Conservation (phyloP, 176 grass and related monocot species). For the Cymbopogon citratus region DNA sequence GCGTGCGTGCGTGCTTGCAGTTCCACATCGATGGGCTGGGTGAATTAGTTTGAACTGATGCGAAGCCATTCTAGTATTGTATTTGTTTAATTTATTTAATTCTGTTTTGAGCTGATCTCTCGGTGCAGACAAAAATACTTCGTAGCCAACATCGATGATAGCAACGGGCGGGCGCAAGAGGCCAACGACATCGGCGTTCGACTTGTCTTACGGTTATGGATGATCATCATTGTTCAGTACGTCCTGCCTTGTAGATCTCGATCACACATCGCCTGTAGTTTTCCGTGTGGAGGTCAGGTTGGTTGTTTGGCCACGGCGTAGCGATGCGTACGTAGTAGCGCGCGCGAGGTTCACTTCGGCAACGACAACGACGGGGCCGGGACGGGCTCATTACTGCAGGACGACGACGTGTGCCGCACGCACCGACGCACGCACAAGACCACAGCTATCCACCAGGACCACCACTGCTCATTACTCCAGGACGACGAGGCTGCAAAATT, state of each 20-base stretch:
- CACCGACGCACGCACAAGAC: neutral
- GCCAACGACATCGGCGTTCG: neutral
- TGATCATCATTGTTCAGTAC: neutral
- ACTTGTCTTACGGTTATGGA: neutral
- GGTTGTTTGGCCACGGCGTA: neutral
- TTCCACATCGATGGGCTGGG: neutral
- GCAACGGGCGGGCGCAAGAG: neutral
- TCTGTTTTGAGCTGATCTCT: neutral
- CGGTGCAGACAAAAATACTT: neutral
- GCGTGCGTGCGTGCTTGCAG: neutral
- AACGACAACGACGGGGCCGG: neutral
- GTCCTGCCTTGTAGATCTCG: neutral
- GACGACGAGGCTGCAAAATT: too few relatives aligned
- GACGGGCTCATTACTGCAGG: neutral
- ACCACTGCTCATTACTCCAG: neutral
- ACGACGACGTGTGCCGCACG: neutral
- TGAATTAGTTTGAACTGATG: neutral
- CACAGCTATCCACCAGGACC: neutral
- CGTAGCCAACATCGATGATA: neutral
- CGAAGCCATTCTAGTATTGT: neutral
- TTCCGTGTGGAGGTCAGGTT: neutral
- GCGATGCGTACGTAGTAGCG: neutral
- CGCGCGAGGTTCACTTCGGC: neutral
- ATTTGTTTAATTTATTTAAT: neutral
- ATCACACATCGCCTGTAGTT: neutral